A percentile compares a stretch with the other conserved stretches of the same genome.
phyloP scores from a whole-genome alignment of 164 flowering plant species.

The Dillenia turbinata region DNA sequence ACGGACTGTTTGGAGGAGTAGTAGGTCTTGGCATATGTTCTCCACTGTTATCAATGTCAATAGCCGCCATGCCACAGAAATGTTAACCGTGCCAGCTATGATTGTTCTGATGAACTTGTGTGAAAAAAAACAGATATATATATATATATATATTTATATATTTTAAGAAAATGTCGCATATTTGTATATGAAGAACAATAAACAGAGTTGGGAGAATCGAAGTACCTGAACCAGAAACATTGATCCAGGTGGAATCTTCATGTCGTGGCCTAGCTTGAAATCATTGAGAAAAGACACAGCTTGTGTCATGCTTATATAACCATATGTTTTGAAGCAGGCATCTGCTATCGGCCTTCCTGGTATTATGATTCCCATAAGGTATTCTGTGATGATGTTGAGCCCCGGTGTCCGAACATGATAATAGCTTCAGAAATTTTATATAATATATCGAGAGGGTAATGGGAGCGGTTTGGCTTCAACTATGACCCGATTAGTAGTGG shows the following conservation, averaged over 20 bases:
- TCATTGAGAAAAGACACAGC: slow-evolving; percentile 68
- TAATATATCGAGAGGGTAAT: neutral
- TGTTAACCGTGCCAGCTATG: slow-evolving; percentile 61
- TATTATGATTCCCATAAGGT: slow-evolving; percentile 52
- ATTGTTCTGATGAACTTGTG: slow-evolving; percentile 61
- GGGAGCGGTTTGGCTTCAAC: neutral
- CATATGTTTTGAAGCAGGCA: slow-evolving; percentile 75
- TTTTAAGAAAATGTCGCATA: neutral
- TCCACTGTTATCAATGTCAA: slow-evolving; percentile 31
- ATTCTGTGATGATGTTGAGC: slow-evolving; percentile 65
- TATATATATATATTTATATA: too few species aligned
- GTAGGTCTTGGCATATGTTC: slow-evolving; percentile 57
- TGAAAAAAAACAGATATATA: neutral
- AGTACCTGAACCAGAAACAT: slow-evolving; percentile 75
- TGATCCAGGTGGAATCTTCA: slow-evolving; percentile 80
- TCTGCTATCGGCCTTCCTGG: slow-evolving; percentile 75
- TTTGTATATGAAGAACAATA: neutral
- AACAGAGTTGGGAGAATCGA: neutral
- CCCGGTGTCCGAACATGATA: slow-evolving; percentile 53
- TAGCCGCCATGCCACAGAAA: slow-evolving; percentile 63
- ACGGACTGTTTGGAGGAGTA: slow-evolving; percentile 61
- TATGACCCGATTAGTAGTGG: slow-evolving; percentile 81
- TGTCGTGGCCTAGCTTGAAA: slow-evolving; percentile 84
- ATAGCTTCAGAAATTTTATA: neutral
- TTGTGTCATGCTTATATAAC: slow-evolving; percentile 73